Base-by-base conservation (phyloP, 371 early-diverging fungal species). In the Mortierella sp. region DNA sequence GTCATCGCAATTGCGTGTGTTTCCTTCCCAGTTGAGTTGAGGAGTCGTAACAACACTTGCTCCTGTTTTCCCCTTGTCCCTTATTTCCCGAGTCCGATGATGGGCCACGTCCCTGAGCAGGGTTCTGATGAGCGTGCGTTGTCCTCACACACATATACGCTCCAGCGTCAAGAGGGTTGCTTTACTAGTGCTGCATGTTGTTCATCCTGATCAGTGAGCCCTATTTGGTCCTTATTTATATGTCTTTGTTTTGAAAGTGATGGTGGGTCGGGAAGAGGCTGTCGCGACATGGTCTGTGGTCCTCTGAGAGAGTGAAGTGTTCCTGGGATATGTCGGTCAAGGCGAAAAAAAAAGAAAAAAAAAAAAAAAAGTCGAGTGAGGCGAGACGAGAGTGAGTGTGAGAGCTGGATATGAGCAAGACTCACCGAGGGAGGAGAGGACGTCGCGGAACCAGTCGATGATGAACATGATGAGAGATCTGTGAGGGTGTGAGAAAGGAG, bases 371-470 rank as follows among this genome's bases (percentile, higher is more conserved):
- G n/a, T n/a, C n/a, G n/a, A n/a, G n/a, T n/a, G n/a, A 51, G 26
- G 21, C 43, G 19, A 4, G 43, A 40, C n/a, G 43, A 40, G 43
- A 24, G 4, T 40, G 26, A 13, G 21, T 43, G 16, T 24, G 40
- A 51, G 67, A 16, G 74, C 48, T 46, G 34, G 51, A 31, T 64
- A 50, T 48, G 40, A 43, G 43, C 53, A 46, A 24, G 26, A 88
- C 91, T 82, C 92, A 97, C 97, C 98, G 71, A 97, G 91, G 76
- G 89, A 90, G 79, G 94, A 89, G 75, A 98, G 91, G 64, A 97
- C 94, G 88, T 96, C 95, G 91, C 94, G 96, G 90, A 98, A 96
- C 98, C 98, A 98, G 89, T 96, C 95, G 86, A 97, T 90, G 87
- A 98, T 91, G 90, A 97, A 97, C 97, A 97, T 97, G 69, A 46